phyloP scores from a whole-genome alignment of 805 yeast species.

The Ogataea nonfermentans region DNA sequence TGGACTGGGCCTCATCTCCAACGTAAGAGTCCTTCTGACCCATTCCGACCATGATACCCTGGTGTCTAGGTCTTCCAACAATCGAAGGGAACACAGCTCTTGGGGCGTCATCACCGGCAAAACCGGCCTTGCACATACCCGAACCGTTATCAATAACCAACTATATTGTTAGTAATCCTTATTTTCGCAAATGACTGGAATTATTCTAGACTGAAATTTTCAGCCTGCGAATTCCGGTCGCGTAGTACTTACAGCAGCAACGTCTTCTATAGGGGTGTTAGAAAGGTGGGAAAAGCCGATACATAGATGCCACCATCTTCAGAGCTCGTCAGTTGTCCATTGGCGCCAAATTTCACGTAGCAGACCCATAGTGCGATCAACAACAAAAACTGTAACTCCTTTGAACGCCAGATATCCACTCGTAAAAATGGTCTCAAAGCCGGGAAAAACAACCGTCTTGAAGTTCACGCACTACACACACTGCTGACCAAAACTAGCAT shows the following conservation, averaged over 20 bases:
- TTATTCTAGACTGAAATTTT: conserved; percentile 5
- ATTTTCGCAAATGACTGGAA: background rate
- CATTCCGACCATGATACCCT: conserved; percentile 99
- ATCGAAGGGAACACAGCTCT: conserved; percentile 99
- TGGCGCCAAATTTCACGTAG: too few relatives aligned
- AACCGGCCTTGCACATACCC: conserved; percentile 99
- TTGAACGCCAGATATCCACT: too few relatives aligned
- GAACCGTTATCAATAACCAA: conserved; percentile 99
- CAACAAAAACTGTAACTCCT: too few relatives aligned
- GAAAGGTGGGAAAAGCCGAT: conserved; percentile 18
- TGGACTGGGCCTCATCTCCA: conserved; percentile 99
- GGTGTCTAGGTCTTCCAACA: conserved; percentile 99
- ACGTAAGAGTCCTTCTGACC: conserved; percentile 99
- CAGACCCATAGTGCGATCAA: too few relatives aligned
- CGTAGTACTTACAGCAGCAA: conserved; percentile 42
- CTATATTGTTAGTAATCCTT: conserved; percentile 26
- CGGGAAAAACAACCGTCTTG: too few relatives aligned
- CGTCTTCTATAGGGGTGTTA: conserved; percentile 42
- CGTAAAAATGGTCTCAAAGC: too few relatives aligned
- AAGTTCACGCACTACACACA: too few relatives aligned
- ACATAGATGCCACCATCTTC: background rate
- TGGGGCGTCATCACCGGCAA: conserved; percentile 99
- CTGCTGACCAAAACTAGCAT: too few relatives aligned
- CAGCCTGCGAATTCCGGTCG: conserved; percentile 2
- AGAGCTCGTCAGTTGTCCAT: too few relatives aligned